phyloP scores from a whole-genome alignment of 2,329 filamentous ascomycete species.

The Cladobotryum protrusum region DNA sequence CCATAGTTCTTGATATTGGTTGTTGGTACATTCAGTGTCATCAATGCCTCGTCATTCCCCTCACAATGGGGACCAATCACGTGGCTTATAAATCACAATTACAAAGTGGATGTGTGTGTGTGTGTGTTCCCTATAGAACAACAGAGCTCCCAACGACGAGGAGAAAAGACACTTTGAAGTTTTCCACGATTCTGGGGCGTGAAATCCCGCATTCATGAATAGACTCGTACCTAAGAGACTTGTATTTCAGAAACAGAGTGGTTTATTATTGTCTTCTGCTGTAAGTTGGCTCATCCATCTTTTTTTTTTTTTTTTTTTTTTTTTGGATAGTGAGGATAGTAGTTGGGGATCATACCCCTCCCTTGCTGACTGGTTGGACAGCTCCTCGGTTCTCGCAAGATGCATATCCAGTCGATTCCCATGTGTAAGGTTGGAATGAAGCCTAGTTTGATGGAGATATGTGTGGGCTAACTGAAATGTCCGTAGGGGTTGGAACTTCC shows the following conservation, averaged over 20 bases:
- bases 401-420: constrained; percentile 84
- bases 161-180: background rate
- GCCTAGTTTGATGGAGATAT: background rate
- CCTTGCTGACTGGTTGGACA: constrained; percentile 11
- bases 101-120: background rate
- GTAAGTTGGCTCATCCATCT: constrained; percentile 1
- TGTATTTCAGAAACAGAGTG: constrained; percentile 7
- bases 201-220: constrained; percentile 7
- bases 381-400: constrained; percentile 32
- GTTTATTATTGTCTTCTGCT: constrained; percentile 1
- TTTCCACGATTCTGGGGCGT: background rate
- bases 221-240: background rate
- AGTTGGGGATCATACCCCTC: no score
- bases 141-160: background rate
- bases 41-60: constrained; percentile 7
- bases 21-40: constrained; percentile 1
- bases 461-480: constrained; percentile 2
- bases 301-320: background rate
- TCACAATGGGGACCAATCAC: constrained; percentile 7
- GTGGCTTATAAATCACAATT: constrained; percentile 7
- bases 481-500: constrained; percentile 65
- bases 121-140: no score
- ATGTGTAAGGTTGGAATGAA: constrained; percentile 60
- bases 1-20: background rate
- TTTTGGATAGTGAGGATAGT: constrained; percentile 10